Conservation (phyloP, 2,329 filamentous ascomycete genomes). For the Sporothrix sp. region DNA sequence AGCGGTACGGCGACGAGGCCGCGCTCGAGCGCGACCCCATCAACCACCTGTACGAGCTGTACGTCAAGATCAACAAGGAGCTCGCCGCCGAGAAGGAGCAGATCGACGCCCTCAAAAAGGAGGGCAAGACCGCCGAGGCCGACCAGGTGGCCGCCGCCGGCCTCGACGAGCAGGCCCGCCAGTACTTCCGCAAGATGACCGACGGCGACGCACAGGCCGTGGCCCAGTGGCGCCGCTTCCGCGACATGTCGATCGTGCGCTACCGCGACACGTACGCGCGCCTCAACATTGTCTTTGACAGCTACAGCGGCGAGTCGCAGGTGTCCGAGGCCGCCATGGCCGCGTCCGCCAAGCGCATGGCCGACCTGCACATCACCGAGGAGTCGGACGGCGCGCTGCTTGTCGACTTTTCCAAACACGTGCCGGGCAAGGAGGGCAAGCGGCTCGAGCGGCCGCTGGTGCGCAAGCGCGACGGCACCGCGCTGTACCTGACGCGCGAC, state of each 20-base stretch:
- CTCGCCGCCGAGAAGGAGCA: constrained; percentile 56
- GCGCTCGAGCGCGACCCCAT: constrained; percentile 64
- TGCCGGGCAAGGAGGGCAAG: constrained; percentile 57
- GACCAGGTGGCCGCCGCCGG: constrained; percentile 42
- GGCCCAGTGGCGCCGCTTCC: constrained; percentile 54
- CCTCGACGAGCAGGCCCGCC: constrained; percentile 64
- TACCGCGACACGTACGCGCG: constrained; percentile 61
- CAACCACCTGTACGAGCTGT: constrained; percentile 73
- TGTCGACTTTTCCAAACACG: constrained; percentile 60
- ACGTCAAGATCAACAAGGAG: constrained; percentile 66
- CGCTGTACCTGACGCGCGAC: constrained; percentile 68
- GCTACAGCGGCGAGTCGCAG: constrained; percentile 67
- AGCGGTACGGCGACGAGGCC: constrained; percentile 65
- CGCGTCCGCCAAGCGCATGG: constrained; percentile 50
- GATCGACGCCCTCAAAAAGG: constrained; percentile 47
- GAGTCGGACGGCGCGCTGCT: constrained; percentile 64
- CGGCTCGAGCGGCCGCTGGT: constrained; percentile 61
- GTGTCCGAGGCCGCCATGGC: constrained; percentile 59
- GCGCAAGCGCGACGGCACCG: constrained; percentile 64
- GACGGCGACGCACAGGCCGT: constrained; percentile 53
- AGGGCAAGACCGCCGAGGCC: constrained; percentile 45
- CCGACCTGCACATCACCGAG: constrained; percentile 54
- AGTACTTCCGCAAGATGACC: constrained; percentile 64
- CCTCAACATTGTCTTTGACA: constrained; percentile 62
- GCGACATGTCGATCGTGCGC: constrained; percentile 55